Conservation (phyloP, 2,329 filamentous ascomycete genomes). For the Phoma sp. region DNA sequence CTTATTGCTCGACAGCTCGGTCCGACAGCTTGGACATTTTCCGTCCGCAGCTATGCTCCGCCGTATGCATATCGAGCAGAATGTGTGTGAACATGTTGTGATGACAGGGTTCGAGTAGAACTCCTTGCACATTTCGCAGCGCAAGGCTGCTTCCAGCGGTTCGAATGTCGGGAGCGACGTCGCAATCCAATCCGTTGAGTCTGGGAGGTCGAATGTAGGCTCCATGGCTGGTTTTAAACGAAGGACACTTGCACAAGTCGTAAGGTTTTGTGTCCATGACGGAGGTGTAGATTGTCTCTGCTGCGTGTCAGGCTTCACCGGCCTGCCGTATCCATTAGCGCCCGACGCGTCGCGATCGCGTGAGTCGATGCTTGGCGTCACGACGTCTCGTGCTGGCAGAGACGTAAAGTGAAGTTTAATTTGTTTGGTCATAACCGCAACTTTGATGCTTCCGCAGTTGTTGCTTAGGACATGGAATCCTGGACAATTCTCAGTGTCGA, state of each 20-base stretch:
- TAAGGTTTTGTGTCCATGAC: conserved; percentile 10
- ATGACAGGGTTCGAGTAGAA: conserved; percentile 95
- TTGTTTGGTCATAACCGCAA: background rate
- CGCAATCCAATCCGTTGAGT: conserved; percentile 83
- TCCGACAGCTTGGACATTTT: conserved; percentile 84
- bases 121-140: conserved; percentile 98
- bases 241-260: background rate
- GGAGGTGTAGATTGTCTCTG: conserved; percentile 15
- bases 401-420: background rate
- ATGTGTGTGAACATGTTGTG: conserved; percentile 92
- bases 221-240: conserved; percentile 33
- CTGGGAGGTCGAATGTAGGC: conserved; percentile 59
- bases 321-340: conserved; percentile 19
- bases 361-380: conserved; percentile 14
- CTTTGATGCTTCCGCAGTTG: too few species aligned
- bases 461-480: too few species aligned
- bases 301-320: conserved; percentile 3
- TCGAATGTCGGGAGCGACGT: conserved; percentile 72
- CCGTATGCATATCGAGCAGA: conserved; percentile 95
- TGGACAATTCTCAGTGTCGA: too few species aligned
- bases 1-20: conserved; percentile 80
- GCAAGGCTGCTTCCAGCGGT: conserved; percentile 80
- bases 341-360: conserved; percentile 20
- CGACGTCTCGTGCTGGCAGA: background rate
- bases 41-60: conserved; percentile 81